Evolutionary conservation across 352 stramenopile species (phyloP).

Genomic region (Phytophthora sojae): DNA sequence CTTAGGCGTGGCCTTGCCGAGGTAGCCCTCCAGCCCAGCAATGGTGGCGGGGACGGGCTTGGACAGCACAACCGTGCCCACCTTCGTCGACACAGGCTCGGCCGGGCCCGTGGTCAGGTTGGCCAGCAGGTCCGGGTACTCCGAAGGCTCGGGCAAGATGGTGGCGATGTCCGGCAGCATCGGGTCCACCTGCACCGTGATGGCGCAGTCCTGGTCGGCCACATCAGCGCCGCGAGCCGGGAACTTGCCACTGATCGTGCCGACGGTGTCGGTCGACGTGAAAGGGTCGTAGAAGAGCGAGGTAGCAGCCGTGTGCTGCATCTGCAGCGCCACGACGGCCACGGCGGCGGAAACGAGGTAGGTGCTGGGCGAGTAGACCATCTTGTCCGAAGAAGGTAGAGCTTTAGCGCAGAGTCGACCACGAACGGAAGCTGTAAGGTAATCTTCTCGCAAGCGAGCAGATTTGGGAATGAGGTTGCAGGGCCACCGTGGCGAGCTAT

Average conservation of each 20-base stretch:
- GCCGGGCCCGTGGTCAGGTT: conserved; percentile 20
- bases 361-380: conserved; percentile 3
- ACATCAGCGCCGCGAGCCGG: not conserved
- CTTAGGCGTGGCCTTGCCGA: not conserved
- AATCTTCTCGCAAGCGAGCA: conserved; percentile 2
- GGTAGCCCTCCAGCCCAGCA: conserved; percentile 23
- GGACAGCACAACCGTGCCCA: conserved; percentile 30
- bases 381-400: not conserved
- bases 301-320: not conserved
- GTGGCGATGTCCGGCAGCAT: conserved; percentile 6
- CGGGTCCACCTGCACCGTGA: conserved; percentile 10
- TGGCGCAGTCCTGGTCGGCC: not conserved
- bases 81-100: conserved; percentile 32
- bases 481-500: not conserved
- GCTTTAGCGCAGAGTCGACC: conserved; percentile 3
- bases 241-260: conserved; percentile 3
- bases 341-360: conserved; percentile 31
- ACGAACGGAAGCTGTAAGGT: conserved; percentile 5
- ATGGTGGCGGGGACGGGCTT: conserved; percentile 11
- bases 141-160: conserved; percentile 2
- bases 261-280: not conserved
- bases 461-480: not conserved
- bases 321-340: conserved; percentile 8
- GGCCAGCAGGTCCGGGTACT: conserved; percentile 21
- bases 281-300: conserved; percentile 6